Evolutionary conservation across 257 asterid species (phyloP).

Genomic region (Solanum arcanum): DNA sequence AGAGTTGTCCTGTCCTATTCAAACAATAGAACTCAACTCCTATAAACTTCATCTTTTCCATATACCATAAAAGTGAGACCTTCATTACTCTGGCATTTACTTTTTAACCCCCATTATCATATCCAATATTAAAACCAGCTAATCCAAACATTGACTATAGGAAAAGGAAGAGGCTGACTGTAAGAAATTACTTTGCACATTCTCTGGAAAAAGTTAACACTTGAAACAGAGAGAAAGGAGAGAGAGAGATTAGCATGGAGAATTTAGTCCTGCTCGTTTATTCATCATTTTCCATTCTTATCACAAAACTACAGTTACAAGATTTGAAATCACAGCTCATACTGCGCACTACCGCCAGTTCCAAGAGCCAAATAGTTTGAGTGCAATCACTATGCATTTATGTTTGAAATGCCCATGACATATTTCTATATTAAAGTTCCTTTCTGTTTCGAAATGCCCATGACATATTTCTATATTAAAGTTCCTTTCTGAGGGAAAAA

Average conservation of each 20-base stretch:
- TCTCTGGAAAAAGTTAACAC: neutral
- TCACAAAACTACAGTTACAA: neutral
- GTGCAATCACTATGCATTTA: neutral
- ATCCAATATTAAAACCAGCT: neutral
- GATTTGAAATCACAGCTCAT: neutral
- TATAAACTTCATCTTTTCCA: neutral
- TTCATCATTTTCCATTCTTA: neutral
- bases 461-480: neutral
- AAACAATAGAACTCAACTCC: neutral
- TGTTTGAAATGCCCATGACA: neutral
- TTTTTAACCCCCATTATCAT: neutral
- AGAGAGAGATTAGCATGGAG: neutral
- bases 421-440: neutral
- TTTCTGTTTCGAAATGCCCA: neutral
- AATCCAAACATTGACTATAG: neutral
- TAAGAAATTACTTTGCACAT: neutral
- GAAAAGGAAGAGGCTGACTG: neutral
- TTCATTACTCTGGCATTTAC: neutral
- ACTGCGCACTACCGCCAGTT: neutral
- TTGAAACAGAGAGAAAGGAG: neutral
- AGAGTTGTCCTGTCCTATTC: neutral
- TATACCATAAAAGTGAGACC: neutral
- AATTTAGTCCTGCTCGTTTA: neutral
- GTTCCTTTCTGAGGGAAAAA: neutral
- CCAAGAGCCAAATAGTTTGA: neutral